Conservation (phyloP, 139 green algal species). For the Spirogloea muscicola region DNA sequence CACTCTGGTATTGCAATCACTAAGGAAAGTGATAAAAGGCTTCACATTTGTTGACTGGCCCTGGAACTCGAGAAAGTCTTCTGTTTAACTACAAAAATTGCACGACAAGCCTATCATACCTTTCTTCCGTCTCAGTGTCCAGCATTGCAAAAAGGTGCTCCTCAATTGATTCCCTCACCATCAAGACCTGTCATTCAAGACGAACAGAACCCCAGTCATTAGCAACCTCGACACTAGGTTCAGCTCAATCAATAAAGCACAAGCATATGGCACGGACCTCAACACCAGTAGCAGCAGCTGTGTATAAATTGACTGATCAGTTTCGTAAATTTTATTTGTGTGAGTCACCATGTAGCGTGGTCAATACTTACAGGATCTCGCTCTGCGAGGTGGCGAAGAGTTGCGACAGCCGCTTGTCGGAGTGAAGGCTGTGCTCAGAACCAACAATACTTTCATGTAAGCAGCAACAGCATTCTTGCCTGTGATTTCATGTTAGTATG, state of each 20-base stretch:
- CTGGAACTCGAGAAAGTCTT: neutral
- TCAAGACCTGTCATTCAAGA: slow-evolving; percentile 5
- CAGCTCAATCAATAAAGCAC: neutral
- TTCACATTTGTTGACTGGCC: neutral
- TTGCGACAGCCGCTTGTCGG: slow-evolving; percentile 73
- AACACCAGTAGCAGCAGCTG: neutral
- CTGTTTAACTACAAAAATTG: neutral
- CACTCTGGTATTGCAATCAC: neutral
- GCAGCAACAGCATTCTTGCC: no score
- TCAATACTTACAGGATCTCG: slow-evolving; percentile 53
- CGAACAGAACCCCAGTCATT: neutral
- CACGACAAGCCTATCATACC: slow-evolving; percentile 17
- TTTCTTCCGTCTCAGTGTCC: slow-evolving; percentile 63
- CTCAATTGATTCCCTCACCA: slow-evolving; percentile 60
- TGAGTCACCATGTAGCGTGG: neutral
- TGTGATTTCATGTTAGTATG: no score
- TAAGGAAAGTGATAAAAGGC: slow-evolving; percentile 1
- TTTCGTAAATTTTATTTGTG: neutral
- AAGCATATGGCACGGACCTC: neutral
- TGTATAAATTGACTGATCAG: neutral
- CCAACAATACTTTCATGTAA: neutral
- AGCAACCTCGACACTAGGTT: neutral
- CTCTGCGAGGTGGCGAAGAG: slow-evolving; percentile 82
- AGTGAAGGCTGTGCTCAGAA: slow-evolving; percentile 60
- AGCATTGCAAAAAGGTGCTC: slow-evolving; percentile 73